phyloP scores from a whole-genome alignment of 495 filamentous ascomycete genomes.

The Staphylotrichum tortipilum region DNA sequence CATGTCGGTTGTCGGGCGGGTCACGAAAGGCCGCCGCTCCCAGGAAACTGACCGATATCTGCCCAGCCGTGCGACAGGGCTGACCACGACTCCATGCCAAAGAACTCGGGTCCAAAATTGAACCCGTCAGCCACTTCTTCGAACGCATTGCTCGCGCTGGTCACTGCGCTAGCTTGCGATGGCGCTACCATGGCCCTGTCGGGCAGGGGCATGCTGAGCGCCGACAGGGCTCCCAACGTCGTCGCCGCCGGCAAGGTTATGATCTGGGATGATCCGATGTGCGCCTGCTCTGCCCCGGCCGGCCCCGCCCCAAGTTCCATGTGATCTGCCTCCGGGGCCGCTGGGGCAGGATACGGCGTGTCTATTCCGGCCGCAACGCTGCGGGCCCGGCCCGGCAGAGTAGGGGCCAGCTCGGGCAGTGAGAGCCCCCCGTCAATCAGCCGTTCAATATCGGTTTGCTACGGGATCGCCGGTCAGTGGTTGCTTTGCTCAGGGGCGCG shows the following conservation, averaged over 20 bases:
- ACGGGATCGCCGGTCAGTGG: slow-evolving; percentile 5
- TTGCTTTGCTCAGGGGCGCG: not conserved
- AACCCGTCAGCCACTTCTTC: slow-evolving; percentile 20
- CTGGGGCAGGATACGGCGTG: slow-evolving; percentile 10
- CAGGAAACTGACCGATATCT: slow-evolving; percentile 10
- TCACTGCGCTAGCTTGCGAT: slow-evolving; percentile 19
- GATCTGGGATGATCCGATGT: not conserved
- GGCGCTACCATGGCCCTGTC: slow-evolving; percentile 4
- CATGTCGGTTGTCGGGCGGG: not conserved
- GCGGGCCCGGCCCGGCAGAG: slow-evolving; percentile 2
- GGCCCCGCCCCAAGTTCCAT: not conserved
- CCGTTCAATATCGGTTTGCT: slow-evolving; percentile 40
- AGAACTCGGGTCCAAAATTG: slow-evolving; percentile 21
- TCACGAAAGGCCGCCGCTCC: not conserved
- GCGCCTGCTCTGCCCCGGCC: not conserved
- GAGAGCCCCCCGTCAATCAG: slow-evolving; percentile 31
- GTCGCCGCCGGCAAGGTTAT: not conserved
- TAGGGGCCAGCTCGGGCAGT: slow-evolving; percentile 4
- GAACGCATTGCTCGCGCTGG: slow-evolving; percentile 23
- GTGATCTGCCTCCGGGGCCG: not conserved
- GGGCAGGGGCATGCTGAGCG: slow-evolving; percentile 1
- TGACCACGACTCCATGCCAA: slow-evolving; percentile 19
- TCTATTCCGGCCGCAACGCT: slow-evolving; percentile 1
- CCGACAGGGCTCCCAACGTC: not conserved
- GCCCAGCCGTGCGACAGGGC: slow-evolving; percentile 12